These are phyloP conservation scores for Plenodomus lindquistii DNA, from an alignment of 2,329 filamentous ascomycete genomes.

Conservation along the genomic window DNA sequence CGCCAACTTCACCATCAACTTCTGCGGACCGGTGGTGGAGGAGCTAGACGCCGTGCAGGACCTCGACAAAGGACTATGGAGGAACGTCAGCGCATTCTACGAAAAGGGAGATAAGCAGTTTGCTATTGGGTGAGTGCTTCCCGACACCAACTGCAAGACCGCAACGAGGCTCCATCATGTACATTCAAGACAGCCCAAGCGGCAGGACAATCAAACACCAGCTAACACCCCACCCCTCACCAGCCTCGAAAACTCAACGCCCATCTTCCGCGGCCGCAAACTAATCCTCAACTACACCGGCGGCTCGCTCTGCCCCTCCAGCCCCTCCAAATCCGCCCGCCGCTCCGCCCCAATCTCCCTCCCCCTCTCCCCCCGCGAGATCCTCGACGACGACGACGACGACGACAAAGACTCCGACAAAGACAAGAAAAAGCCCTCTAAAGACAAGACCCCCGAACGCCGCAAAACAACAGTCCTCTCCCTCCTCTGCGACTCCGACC, in stretches of 20 bases:
- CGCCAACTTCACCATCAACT: slow-evolving; percentile 82
- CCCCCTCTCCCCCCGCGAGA: slow-evolving; percentile 33
- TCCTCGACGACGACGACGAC: slow-evolving; percentile 48
- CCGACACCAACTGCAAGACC: background rate
- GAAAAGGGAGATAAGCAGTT: slow-evolving; percentile 66
- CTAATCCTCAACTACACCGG: slow-evolving; percentile 56
- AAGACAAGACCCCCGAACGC: slow-evolving; percentile 54
- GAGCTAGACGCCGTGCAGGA: slow-evolving; percentile 65
- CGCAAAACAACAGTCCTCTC: slow-evolving; percentile 86
- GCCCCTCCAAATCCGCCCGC: slow-evolving; percentile 27
- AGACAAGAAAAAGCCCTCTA: slow-evolving; percentile 47
- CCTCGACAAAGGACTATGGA: slow-evolving; percentile 64
- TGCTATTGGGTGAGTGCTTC: slow-evolving; percentile 69
- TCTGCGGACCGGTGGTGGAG: slow-evolving; percentile 76
- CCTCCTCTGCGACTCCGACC: slow-evolving; percentile 88
- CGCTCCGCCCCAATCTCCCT: slow-evolving; percentile 21
- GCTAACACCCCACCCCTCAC: slow-evolving; percentile 16
- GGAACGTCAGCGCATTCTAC: slow-evolving; percentile 81
- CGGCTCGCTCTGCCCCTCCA: slow-evolving; percentile 52
- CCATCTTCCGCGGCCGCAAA: slow-evolving; percentile 68
- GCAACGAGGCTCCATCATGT: too few relatives aligned
- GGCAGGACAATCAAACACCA: background rate
- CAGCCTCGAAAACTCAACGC: slow-evolving; percentile 59
- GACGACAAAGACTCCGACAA: slow-evolving; percentile 44
- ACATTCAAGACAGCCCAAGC: slow-evolving; percentile 1